Base-by-base conservation (phyloP, 2,329 filamentous ascomycete species). In the Colletotrichum sp. region DNA sequence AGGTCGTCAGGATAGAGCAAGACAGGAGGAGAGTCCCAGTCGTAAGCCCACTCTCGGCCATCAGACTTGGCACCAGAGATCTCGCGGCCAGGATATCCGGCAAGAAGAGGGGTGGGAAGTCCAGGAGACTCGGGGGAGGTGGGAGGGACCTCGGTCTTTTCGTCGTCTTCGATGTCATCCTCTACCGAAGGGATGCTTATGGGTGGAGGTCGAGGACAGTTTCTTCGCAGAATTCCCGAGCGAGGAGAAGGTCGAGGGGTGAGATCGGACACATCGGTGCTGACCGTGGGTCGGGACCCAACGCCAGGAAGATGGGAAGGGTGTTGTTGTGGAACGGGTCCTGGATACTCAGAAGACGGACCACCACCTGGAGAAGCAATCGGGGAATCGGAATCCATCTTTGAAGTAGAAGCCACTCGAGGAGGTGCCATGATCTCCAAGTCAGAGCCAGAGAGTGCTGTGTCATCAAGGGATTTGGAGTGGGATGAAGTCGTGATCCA, bases 71-170 rank as follows among this genome's bases (percentile, higher is more conserved):
- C 82, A 5, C 80, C 80, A 0, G 83, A 84, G 12, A 86, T 76
- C 67, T 87, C 85, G 68, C 84, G 81, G 3, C 85, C 85, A 1
- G 85, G 84, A 71, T 84, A 82, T 8, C 85, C 84, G 66, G 77
- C 80, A 12, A 86, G 80, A 0, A 86, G 80, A 89, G 85, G 96
- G 12, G 55, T 62, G 0, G 58, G 58, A 24, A 62, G 58, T 58
- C 55, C 55, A 69, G 10, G 73, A 26, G 34, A 74, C 56, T 66
- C n/a, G 73, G 70, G 24, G 10, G 32, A 16, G 65, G 56, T 48
- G 8, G 38, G 24, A 18, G 64, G 67, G 16, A 52, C 62, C 12
- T 28, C 32, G 5, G 62, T 58, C 28, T 16, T 38, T n/a, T 34
- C 28, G 8, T 58, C 43, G 21, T 36, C 36, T 24, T 73, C 67